These are phyloP conservation scores for Clavaria fumosa DNA, from an alignment of 768 basidiomycete species.

Conservation along the genomic window DNA sequence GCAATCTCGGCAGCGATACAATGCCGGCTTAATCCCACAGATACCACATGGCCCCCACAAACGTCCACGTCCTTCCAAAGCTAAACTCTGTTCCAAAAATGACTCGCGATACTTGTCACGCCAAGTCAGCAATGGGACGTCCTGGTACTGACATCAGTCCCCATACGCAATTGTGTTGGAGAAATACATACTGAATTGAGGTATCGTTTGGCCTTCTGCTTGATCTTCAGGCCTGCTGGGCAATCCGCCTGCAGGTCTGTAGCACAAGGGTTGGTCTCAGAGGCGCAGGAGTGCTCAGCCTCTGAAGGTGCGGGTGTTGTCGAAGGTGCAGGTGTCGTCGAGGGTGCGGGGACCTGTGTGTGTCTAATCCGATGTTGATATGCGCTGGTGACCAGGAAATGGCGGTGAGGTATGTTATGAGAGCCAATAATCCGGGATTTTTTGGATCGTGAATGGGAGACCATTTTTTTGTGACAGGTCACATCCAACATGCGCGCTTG, in stretches of 20 bases:
- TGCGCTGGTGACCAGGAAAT: background rate
- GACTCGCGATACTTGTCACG: conserved; percentile 7
- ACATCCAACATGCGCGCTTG: too few species aligned
- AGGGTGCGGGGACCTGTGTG: background rate
- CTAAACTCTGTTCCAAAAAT: conserved; percentile 8
- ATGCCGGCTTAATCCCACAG: background rate
- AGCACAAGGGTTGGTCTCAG: too few species aligned
- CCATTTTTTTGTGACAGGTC: too few species aligned
- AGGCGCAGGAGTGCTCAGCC: too few species aligned
- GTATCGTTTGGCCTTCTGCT: conserved; percentile 8
- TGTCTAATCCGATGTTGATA: background rate
- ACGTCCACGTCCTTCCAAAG: conserved; percentile 10
- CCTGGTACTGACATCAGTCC: conserved; percentile 5
- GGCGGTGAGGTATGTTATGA: background rate
- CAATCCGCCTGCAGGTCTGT: background rate
- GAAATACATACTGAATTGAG: conserved; percentile 8
- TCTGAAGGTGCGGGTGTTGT: background rate
- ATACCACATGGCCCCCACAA: conserved; percentile 5
- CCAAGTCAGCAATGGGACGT: conserved; percentile 11
- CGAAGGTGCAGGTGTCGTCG: background rate
- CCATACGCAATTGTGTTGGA: background rate
- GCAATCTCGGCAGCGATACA: conserved; percentile 11
- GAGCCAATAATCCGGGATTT: conserved; percentile 2
- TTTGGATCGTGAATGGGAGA: background rate
- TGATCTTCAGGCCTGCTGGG: conserved; percentile 4